Evolutionary conservation across 2,329 filamentous ascomycete genomes (phyloP).

Genomic region (Colletotrichum cereale): DNA sequence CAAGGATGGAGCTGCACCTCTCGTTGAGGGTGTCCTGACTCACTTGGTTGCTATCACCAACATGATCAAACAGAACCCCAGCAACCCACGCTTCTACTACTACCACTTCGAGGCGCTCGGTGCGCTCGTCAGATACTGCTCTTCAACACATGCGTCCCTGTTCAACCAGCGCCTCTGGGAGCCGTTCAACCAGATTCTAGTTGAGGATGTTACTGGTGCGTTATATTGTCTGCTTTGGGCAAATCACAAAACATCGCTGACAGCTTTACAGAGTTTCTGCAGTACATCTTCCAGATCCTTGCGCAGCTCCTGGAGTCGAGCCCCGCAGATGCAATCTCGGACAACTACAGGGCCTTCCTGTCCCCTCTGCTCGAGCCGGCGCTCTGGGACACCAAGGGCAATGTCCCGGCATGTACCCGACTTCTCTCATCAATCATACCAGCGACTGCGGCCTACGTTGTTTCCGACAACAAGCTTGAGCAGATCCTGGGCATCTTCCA

Average conservation of each 20-base stretch:
- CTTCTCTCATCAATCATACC: conserved; percentile 87
- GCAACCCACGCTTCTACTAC: conserved; percentile 98
- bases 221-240: conserved; percentile 37
- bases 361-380: conserved; percentile 82
- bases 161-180: conserved; percentile 86
- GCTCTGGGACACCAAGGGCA: conserved; percentile 93
- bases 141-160: conserved; percentile 74
- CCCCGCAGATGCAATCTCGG: conserved; percentile 80
- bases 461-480: conserved; percentile 84
- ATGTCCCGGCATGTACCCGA: conserved; percentile 90
- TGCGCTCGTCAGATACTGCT: conserved; percentile 84
- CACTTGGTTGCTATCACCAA: conserved; percentile 91
- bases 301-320: conserved; percentile 91
- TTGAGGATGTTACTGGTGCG: conserved; percentile 82
- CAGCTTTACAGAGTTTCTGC: conserved; percentile 80
- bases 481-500: conserved; percentile 96
- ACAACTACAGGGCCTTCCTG: conserved; percentile 84
- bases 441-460: conserved; percentile 78
- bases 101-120: conserved; percentile 97
- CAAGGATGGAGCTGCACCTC: conserved; percentile 80
- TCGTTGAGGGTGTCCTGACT: conserved; percentile 82
- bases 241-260: conserved; percentile 45
- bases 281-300: conserved; percentile 96
- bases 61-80: conserved; percentile 93
- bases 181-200: conserved; percentile 84